Evolutionary conservation across 1,284 basidiomycete genomes (phyloP).

Genomic region (Peniophora sp.): DNA sequence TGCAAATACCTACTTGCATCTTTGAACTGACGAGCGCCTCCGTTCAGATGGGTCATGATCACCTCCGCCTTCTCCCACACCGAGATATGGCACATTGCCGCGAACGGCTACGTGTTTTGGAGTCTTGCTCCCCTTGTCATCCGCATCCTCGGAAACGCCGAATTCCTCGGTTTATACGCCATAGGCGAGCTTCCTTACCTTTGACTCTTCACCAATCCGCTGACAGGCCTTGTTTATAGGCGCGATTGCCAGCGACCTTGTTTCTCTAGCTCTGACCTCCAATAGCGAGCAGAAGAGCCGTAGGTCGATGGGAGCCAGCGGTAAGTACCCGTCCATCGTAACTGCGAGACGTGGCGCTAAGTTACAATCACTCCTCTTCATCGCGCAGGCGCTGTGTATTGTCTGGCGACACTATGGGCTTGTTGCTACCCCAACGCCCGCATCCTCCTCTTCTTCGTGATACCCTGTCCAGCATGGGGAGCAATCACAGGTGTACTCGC

Average conservation of each 20-base stretch:
- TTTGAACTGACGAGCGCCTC: not conserved
- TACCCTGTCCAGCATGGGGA: conserved; percentile 82
- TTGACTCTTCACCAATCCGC: not conserved
- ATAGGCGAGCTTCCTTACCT: conserved; percentile 37
- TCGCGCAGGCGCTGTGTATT: conserved; percentile 62
- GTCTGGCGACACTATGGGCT: conserved; percentile 65
- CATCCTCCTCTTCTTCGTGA: conserved; percentile 75
- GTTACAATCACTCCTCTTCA: too few relatives aligned
- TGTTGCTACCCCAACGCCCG: conserved; percentile 61
- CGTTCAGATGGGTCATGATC: conserved; percentile 74
- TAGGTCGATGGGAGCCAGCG: conserved; percentile 65
- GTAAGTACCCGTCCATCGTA: conserved; percentile 30
- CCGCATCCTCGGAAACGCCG: conserved; percentile 57
- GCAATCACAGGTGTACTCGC: conserved; percentile 69
- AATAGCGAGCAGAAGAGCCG: not conserved
- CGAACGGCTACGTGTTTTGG: conserved; percentile 77
- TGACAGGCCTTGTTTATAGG: conserved; percentile 26
- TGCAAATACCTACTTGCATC: conserved; percentile 1
- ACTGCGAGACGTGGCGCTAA: too few relatives aligned
- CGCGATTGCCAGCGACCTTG: conserved; percentile 53
- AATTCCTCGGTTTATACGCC: conserved; percentile 74
- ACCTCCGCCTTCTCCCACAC: conserved; percentile 74
- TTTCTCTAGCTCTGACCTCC: not conserved
- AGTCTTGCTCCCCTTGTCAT: conserved; percentile 74
- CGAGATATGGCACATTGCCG: conserved; percentile 53